phyloP scores from a whole-genome alignment of 352 stramenopile genomes.

The Pythium guiyangense region DNA sequence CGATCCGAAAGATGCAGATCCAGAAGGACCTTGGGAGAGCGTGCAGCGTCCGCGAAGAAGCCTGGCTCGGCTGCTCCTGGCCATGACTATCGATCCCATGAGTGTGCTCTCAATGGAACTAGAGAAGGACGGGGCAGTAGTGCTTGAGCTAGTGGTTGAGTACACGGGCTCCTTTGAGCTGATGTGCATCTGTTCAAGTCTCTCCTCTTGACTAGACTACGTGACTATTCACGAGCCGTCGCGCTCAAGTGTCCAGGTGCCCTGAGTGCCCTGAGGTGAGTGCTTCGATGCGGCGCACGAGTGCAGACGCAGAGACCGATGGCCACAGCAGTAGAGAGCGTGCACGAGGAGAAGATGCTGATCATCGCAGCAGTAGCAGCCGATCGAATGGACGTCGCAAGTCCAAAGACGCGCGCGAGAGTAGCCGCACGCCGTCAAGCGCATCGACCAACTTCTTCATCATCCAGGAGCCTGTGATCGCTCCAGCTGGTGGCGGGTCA shows the following conservation, averaged over 20 bases:
- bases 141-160: no score
- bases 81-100: background rate
- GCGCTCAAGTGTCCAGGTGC: no score
- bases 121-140: no score
- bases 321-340: no score
- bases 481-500: constrained; percentile 24
- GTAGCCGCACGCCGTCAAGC: background rate
- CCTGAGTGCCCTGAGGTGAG: no score
- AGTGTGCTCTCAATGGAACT: background rate
- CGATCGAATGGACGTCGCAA: background rate
- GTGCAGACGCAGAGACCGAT: no score
- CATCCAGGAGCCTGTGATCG: constrained; percentile 48
- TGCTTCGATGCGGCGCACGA: no score
- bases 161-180: no score
- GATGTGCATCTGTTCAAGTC: no score
- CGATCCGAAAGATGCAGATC: constrained; percentile 19
- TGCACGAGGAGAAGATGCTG: background rate
- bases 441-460: constrained; percentile 56
- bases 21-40: constrained; percentile 3
- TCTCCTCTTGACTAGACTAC: no score
- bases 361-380: background rate
- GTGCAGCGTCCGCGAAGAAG: constrained; percentile 18
- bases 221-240: no score
- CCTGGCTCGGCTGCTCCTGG: constrained; percentile 21
- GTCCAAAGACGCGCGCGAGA: background rate